phyloP scores from a whole-genome alignment of 176 grass and related monocot genomes.

The Zizania latifolia region DNA sequence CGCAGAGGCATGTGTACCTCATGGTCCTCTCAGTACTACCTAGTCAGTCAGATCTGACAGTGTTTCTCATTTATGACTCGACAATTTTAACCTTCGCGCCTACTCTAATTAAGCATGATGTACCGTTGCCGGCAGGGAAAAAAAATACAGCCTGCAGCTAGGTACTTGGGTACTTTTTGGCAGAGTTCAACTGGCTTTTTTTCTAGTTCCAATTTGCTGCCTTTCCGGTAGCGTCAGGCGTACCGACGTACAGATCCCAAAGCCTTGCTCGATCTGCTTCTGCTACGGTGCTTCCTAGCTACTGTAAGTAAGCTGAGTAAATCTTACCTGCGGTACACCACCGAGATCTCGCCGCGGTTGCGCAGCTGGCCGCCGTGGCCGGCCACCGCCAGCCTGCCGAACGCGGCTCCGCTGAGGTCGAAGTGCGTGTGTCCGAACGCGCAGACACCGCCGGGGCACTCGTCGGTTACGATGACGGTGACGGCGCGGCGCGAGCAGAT shows the following conservation, averaged over 20 bases:
- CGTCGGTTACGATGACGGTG: slow-evolving; percentile 88
- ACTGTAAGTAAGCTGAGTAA: neutral
- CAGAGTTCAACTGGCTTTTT: neutral
- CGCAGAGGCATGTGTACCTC: neutral
- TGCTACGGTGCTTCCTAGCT: no score
- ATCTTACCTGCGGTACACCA: slow-evolving; percentile 68
- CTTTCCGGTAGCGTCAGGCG: slow-evolving; percentile 1
- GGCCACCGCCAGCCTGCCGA: slow-evolving; percentile 62
- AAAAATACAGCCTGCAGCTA: neutral
- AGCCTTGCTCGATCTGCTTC: no score
- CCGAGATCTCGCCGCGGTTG: slow-evolving; percentile 69
- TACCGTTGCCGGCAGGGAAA: neutral
- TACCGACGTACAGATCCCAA: neutral
- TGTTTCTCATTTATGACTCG: neutral
- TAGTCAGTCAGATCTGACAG: slow-evolving; percentile 27
- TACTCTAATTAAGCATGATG: neutral
- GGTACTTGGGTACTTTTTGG: neutral
- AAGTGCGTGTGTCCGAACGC: slow-evolving; percentile 60
- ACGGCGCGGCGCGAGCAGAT: slow-evolving; percentile 89
- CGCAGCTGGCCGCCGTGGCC: slow-evolving; percentile 49
- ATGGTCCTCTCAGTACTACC: slow-evolving; percentile 9
- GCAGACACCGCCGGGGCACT: slow-evolving; percentile 83
- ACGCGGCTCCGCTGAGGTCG: slow-evolving; percentile 92
- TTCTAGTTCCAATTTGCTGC: neutral
- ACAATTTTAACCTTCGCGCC: slow-evolving; percentile 4